Percentiles rank a stretch among this genome's conserved stretches.
Conservation (phyloP, 805 yeast species). For the Ogataea populi-albae region DNA sequence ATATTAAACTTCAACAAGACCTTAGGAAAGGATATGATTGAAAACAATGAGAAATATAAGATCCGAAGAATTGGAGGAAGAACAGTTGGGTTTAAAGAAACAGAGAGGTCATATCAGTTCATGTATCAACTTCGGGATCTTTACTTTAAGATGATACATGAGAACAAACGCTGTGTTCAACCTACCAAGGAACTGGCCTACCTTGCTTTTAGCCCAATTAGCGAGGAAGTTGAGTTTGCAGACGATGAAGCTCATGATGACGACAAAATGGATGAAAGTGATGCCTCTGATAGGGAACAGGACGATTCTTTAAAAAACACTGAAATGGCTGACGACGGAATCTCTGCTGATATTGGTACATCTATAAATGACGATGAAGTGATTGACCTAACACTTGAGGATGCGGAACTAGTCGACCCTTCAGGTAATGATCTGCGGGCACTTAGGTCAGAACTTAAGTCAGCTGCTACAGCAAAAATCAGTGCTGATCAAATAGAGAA, state of each 20-base stretch:
- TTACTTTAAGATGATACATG: constrained; percentile 65
- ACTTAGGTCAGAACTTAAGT: too few species aligned
- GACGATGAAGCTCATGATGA: constrained; percentile 8
- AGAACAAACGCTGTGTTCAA: constrained; percentile 60
- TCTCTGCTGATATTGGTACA: neutral
- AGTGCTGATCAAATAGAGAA: constrained; percentile 66
- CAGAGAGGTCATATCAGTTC: constrained; percentile 79
- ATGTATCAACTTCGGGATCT: constrained; percentile 67
- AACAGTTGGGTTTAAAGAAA: constrained; percentile 71
- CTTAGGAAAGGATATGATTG: constrained; percentile 24
- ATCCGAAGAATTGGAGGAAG: constrained; percentile 85
- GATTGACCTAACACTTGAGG: constrained; percentile 3
- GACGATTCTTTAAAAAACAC: neutral
- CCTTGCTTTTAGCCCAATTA: constrained; percentile 75
- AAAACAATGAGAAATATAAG: constrained; percentile 32
- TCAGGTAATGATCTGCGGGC: constrained; percentile 22
- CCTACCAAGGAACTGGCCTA: constrained; percentile 86
- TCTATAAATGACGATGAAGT: constrained; percentile 8
- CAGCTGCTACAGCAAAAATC: constrained; percentile 36
- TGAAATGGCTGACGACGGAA: neutral
- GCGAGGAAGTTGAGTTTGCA: constrained; percentile 61
- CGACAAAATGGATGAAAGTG: constrained; percentile 1
- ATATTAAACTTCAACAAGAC: constrained; percentile 53
- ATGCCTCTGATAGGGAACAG: neutral
- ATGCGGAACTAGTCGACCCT: neutral